These are phyloP conservation scores for Hibiscus syriacus DNA, from an alignment of 345 rosid genomes.

Conservation along the genomic window DNA sequence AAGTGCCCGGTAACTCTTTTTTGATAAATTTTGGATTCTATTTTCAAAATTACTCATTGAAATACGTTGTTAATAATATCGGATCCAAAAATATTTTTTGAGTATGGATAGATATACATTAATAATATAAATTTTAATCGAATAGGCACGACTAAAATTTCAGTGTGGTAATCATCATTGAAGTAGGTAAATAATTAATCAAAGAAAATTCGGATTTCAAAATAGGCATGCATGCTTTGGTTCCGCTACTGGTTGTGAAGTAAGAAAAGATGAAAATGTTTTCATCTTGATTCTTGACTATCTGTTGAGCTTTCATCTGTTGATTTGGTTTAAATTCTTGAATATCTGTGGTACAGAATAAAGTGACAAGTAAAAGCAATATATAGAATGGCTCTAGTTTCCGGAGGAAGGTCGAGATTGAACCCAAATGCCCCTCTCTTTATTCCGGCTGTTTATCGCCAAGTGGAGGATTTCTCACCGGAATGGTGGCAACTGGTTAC, in stretches of 20 bases:
- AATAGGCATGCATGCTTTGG: no score
- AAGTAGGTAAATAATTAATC: no score
- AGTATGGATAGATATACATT: no score
- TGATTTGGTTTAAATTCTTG: neutral
- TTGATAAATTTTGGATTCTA: neutral
- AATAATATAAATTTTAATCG: no score
- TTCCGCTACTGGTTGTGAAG: no score
- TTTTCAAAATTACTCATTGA: neutral
- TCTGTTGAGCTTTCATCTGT: no score
- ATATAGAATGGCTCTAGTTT: conserved; percentile 23
- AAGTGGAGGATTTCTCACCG: conserved; percentile 46
- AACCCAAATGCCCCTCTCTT: conserved; percentile 41
- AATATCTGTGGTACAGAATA: neutral
- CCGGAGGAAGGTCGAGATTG: conserved; percentile 27
- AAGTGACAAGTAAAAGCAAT: neutral
- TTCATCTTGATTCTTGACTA: neutral
- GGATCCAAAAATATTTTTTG: no score
- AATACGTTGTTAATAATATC: no score
- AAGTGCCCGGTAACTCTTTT: neutral
- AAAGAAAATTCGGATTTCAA: no score
- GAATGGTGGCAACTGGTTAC: conserved; percentile 46
- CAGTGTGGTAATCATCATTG: no score
- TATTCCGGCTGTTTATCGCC: conserved; percentile 28
- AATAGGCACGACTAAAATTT: no score
- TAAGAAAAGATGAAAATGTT: neutral